Base-by-base conservation (phyloP, 2,329 filamentous ascomycete species). In the Colletotrichum chlorophyti region DNA sequence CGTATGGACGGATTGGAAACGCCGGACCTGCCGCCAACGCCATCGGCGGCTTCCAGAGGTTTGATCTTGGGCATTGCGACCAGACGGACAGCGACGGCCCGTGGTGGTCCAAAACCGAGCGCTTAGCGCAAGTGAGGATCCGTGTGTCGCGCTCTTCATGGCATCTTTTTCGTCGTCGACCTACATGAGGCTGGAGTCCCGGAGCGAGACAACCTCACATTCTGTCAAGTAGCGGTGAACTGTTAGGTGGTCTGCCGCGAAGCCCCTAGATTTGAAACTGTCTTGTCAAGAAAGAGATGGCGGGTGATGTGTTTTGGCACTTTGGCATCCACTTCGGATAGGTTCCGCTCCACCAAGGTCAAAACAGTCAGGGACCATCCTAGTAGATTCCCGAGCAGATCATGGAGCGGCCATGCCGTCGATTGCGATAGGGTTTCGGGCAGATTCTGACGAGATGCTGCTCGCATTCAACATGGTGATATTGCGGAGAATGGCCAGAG, bases 131-230 rank as follows among this genome's bases (percentile, higher is more conserved):
- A 40, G 29, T 19, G 27, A 45, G 27, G 9, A 38, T 52, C 53
- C 21, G 38, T 52, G 53, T 23, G 38, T 26, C 14, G 23, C 53
- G 47, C 53, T 47, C 14, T 45, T 52, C n/a, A n/a, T n/a, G n/a
- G n/a, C n/a, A n/a, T n/a, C n/a, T n/a, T n/a, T n/a, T 19, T 15
- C 17, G 27, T 17, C 26, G 19, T 34, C 27, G 19, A 21, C 29
- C 17, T 14, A 15, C 37, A 12, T 21, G n/a, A n/a, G n/a, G n/a
- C n/a, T n/a, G n/a, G n/a, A n/a, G n/a, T n/a, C n/a, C n/a, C n/a
- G n/a, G n/a, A n/a, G n/a, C n/a, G n/a, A n/a, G n/a, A 23, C 34
- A 24, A 17, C 34, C 23, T 49, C 17, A 29, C 24, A 15, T 10
- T 26, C 19, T 10, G n/a, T 26, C 21, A 38, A 38, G 43, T 37